Conservation (phyloP, 2,329 filamentous ascomycete genomes). For the Fusarium protoensiforme region DNA sequence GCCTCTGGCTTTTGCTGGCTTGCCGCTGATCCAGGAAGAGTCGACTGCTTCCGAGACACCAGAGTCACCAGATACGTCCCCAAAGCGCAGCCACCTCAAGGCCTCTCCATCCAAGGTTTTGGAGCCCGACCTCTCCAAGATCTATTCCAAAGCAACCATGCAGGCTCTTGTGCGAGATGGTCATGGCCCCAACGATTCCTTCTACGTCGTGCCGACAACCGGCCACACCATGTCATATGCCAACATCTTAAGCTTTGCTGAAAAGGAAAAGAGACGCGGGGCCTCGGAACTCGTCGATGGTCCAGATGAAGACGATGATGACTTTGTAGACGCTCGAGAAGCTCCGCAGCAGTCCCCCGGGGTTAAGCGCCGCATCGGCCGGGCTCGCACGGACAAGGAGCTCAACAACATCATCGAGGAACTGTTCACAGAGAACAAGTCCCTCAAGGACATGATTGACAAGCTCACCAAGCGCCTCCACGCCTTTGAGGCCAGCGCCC, state of each 20-base stretch:
- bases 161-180: conserved; percentile 79
- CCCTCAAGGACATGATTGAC: conserved; percentile 86
- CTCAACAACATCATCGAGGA: conserved; percentile 83
- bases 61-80: conserved; percentile 52
- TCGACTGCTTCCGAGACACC: conserved; percentile 44
- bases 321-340: conserved; percentile 90
- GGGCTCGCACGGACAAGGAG: conserved; percentile 55
- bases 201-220: conserved; percentile 93
- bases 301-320: conserved; percentile 76
- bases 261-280: conserved; percentile 72
- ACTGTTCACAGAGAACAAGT: conserved; percentile 86
- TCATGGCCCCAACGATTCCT: conserved; percentile 76
- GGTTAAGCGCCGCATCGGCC: conserved; percentile 54
- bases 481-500: conserved; percentile 91
- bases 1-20: conserved; percentile 89
- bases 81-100: conserved; percentile 52
- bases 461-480: conserved; percentile 88
- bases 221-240: conserved; percentile 95
- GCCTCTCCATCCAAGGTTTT: conserved; percentile 43
- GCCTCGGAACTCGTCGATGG: conserved; percentile 64
- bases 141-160: conserved; percentile 88
- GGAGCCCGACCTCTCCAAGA: conserved; percentile 78
- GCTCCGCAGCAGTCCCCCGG: conserved; percentile 61
- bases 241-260: conserved; percentile 80
- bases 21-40: conserved; percentile 76